A percentile compares a stretch with the other conserved stretches of the same genome.
phyloP scores from a whole-genome alignment of 2,329 filamentous ascomycete species.

The Ophiocordyceps unilateralis region DNA sequence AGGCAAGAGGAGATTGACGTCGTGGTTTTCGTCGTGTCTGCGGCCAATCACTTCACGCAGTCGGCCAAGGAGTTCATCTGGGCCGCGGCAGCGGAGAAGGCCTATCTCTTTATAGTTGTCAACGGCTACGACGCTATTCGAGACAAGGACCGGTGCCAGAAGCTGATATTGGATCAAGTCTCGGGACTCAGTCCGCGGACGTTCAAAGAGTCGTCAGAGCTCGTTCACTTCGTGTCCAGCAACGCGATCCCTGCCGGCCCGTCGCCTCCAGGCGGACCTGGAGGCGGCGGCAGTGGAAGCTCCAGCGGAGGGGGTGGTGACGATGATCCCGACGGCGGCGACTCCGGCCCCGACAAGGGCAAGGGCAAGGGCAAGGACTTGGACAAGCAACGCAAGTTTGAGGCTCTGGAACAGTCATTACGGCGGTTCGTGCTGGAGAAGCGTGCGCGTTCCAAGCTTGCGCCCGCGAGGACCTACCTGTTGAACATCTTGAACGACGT shows the following conservation, averaged over 20 bases:
- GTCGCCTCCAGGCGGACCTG: constrained; percentile 35
- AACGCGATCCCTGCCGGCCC: constrained; percentile 72
- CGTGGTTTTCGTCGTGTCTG: constrained; percentile 94
- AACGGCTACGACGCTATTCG: constrained; percentile 92
- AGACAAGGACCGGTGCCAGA: constrained; percentile 79
- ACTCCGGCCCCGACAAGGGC: constrained; percentile 23
- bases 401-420: constrained; percentile 72
- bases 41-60: constrained; percentile 92
- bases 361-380: constrained; percentile 75
- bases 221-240: constrained; percentile 96
- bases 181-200: constrained; percentile 76
- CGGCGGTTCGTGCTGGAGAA: constrained; percentile 92
- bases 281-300: constrained; percentile 33
- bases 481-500: constrained; percentile 85
- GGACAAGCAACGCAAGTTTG: constrained; percentile 79
- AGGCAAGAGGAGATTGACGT: constrained; percentile 97
- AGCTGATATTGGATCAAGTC: constrained; percentile 86
- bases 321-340: constrained; percentile 34
- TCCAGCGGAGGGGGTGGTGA: constrained; percentile 36
- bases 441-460: constrained; percentile 83
- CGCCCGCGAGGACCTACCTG: constrained; percentile 88
- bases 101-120: constrained; percentile 97
- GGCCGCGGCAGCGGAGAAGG: constrained; percentile 89
- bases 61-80: constrained; percentile 97
- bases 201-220: constrained; percentile 76